Evolutionary conservation across 495 filamentous ascomycete genomes (phyloP).

Genomic region (Penicillium canariense): DNA sequence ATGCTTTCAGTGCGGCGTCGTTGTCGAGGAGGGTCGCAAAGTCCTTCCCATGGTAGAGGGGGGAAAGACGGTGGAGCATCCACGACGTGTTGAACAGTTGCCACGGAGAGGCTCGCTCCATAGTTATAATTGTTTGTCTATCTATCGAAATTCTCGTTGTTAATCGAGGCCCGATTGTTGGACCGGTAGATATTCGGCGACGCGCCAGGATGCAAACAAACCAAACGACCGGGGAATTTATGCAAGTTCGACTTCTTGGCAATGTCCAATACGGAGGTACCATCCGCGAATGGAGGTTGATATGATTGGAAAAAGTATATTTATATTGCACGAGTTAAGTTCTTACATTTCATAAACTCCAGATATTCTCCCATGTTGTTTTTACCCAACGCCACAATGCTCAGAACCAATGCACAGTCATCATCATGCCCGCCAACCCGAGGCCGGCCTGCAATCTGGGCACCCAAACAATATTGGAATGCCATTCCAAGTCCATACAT

Average conservation of each 20-base stretch:
- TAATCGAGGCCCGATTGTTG: background rate
- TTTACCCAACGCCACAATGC: conserved; percentile 15
- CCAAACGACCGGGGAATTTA: conserved; percentile 15
- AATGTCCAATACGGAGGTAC: background rate
- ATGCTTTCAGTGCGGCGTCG: conserved; percentile 39
- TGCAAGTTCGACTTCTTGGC: background rate
- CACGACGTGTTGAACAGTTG: conserved; percentile 55
- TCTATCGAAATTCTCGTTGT: background rate
- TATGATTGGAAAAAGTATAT: background rate
- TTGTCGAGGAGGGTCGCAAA: conserved; percentile 39
- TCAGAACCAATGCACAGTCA: background rate
- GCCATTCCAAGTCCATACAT: conserved; percentile 31
- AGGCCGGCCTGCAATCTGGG: conserved; percentile 26
- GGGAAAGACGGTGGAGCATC: conserved; percentile 55
- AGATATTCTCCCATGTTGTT: background rate
- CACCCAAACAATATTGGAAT: conserved; percentile 42
- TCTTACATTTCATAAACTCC: conserved; percentile 1
- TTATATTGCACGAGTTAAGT: background rate
- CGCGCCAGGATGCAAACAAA: conserved; percentile 28
- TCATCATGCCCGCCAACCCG: conserved; percentile 38
- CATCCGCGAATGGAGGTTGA: background rate
- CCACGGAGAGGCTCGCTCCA: conserved; percentile 27
- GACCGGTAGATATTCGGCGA: conserved; percentile 12
- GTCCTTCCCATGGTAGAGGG: conserved; percentile 47
- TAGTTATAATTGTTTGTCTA: conserved; percentile 4